phyloP scores from a whole-genome alignment of 371 early-diverging fungal species.

The Lichtheimia ramosa region DNA sequence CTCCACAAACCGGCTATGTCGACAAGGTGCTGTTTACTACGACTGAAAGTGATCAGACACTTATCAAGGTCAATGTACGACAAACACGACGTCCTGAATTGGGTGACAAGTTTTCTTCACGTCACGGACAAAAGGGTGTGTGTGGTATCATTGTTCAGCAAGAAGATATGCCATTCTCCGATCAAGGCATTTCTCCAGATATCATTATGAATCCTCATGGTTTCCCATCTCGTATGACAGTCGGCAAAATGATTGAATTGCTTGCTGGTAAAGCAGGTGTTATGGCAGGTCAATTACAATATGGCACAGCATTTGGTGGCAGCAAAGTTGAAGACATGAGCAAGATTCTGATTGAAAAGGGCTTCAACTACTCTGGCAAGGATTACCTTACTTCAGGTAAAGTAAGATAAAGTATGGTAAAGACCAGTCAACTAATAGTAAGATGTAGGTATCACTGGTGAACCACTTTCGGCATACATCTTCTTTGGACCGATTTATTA shows the following conservation, averaged over 20 bases:
- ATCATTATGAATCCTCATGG: constrained; percentile 99
- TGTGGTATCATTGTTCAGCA: constrained; percentile 97
- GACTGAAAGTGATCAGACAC: constrained; percentile 90
- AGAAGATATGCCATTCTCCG: constrained; percentile 99
- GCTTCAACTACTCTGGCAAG: constrained; percentile 99
- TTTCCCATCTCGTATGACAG: constrained; percentile 99
- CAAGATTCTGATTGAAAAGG: constrained; percentile 88
- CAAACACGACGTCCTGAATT: constrained; percentile 98
- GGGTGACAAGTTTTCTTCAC: constrained; percentile 99
- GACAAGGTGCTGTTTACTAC: constrained; percentile 93
- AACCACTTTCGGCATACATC: constrained; percentile 92
- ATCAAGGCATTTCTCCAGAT: constrained; percentile 95
- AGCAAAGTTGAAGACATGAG: constrained; percentile 97
- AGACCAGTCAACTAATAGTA: constrained; percentile 18
- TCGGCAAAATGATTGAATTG: constrained; percentile 99
- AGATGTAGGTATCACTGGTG: constrained; percentile 78
- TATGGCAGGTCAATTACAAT: constrained; percentile 91
- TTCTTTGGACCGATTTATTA: constrained; percentile 99
- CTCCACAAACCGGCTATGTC: constrained; percentile 80
- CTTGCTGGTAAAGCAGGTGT: constrained; percentile 99
- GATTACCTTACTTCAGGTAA: constrained; percentile 94
- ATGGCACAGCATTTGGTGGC: constrained; percentile 98
- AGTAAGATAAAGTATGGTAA: background rate
- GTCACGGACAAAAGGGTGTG: constrained; percentile 99
- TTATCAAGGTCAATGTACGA: constrained; percentile 95